Conservation (phyloP, 805 yeast genomes). For the Candida rishiriensis region DNA sequence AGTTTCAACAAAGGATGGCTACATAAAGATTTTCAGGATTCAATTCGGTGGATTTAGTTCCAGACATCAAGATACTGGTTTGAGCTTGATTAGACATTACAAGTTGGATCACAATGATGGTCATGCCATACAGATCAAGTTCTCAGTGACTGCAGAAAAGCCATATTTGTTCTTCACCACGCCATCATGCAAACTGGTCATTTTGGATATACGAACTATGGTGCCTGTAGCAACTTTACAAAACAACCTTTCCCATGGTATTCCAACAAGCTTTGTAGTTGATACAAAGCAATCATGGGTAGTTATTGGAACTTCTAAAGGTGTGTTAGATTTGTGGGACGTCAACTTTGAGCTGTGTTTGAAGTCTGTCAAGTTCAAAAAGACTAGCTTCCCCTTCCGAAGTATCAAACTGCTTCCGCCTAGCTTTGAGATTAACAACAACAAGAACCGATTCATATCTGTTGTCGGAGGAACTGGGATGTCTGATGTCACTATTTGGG, state of each 20-base stretch:
- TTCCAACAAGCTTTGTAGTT: slow-evolving; percentile 54
- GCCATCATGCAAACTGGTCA: slow-evolving; percentile 44
- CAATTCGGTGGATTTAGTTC: slow-evolving; percentile 20
- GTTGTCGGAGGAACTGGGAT: slow-evolving; percentile 64
- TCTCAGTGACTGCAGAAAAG: slow-evolving; percentile 35
- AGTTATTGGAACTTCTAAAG: slow-evolving; percentile 69
- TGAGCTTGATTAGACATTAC: slow-evolving; percentile 36
- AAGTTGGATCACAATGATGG: slow-evolving; percentile 32
- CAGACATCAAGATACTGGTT: slow-evolving; percentile 12
- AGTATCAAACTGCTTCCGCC: slow-evolving; percentile 42
- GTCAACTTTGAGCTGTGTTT: slow-evolving; percentile 58
- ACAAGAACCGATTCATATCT: slow-evolving; percentile 42
- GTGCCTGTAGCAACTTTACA: slow-evolving; percentile 36
- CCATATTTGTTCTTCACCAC: slow-evolving; percentile 50
- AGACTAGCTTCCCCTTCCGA: slow-evolving; percentile 40
- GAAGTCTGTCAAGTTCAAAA: slow-evolving; percentile 56
- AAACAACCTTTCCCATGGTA: slow-evolving; percentile 63
- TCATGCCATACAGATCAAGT: slow-evolving; percentile 40
- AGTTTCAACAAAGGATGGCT: slow-evolving; percentile 47
- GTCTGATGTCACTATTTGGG: slow-evolving; percentile 69
- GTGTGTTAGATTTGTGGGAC: slow-evolving; percentile 80
- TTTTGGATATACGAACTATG: slow-evolving; percentile 58
- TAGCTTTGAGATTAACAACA: slow-evolving; percentile 29
- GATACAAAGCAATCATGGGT: slow-evolving; percentile 57
- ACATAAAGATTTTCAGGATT: slow-evolving; percentile 38